Percentiles rank a stretch among this genome's conserved stretches.
These are phyloP conservation scores for Colletotrichum lupini DNA, from an alignment of 2,329 filamentous ascomycete genomes.

Conservation along the genomic window DNA sequence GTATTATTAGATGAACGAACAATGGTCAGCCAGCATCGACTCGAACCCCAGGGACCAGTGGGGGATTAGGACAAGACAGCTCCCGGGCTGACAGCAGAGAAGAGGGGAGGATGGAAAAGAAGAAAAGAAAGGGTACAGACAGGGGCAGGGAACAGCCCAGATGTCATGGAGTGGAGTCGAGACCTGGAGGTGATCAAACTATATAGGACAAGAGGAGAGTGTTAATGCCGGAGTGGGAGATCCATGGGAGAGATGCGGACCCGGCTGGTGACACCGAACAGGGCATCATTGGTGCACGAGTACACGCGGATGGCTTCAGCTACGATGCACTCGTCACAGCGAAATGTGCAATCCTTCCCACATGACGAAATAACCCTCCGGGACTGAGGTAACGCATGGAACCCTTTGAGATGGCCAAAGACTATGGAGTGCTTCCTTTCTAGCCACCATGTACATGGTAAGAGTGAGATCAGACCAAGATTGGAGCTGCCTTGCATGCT, in stretches of 20 bases:
- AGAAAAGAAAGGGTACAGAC: conserved; percentile 16
- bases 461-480: conserved; percentile 18
- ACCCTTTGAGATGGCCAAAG: neutral
- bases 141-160: conserved; percentile 28
- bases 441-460: neutral
- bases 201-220: conserved; percentile 30
- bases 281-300: conserved; percentile 13
- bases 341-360: neutral
- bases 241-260: conserved; percentile 15
- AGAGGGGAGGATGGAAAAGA: conserved; percentile 3
- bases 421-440: neutral
- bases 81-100: conserved; percentile 29
- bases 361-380: neutral
- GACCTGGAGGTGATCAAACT: conserved; percentile 33
- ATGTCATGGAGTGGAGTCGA: conserved; percentile 21
- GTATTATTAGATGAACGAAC: conserved; percentile 19
- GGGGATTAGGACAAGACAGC: conserved; percentile 22
- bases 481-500: conserved; percentile 15
- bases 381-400: conserved; percentile 1
- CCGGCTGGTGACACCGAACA: conserved; percentile 21
- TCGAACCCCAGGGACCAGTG: conserved; percentile 27
- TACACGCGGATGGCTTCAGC: conserved; percentile 8
- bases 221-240: conserved; percentile 27
- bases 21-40: conserved; percentile 10
- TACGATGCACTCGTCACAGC: conserved; percentile 10